A percentile compares a stretch with the other conserved stretches of the same genome.
Evolutionary conservation across 257 asterid species (phyloP).

Genomic region (Rubia yunnanensis): DNA sequence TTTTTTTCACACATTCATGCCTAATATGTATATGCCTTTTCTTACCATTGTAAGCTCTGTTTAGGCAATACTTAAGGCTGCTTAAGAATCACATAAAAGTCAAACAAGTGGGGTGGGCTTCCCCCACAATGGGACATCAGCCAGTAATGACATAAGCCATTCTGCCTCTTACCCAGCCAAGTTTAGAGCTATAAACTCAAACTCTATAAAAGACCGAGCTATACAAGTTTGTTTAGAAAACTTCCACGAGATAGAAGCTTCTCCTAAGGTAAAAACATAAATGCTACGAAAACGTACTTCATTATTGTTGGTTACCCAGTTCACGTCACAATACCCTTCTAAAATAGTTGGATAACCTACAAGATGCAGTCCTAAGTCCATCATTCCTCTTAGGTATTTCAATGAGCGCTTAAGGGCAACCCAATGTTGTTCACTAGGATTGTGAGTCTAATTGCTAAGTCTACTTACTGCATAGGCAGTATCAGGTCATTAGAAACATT

Average conservation of each 20-base stretch:
- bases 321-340: slow-evolving; percentile 2
- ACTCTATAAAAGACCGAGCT: neutral
- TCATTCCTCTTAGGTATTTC: neutral
- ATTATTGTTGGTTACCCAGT: neutral
- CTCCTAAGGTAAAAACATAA: neutral
- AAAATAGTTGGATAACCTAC: neutral
- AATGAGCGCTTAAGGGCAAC: neutral
- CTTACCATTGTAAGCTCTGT: neutral
- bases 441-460: slow-evolving; percentile 1
- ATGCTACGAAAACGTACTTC: neutral
- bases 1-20: neutral
- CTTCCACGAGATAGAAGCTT: neutral
- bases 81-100: neutral
- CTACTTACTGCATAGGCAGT: neutral
- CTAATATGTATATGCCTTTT: neutral
- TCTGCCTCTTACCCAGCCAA: neutral
- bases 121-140: neutral
- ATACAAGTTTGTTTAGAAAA: neutral
- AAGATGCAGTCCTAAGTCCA: neutral
- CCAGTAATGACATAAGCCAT: neutral
- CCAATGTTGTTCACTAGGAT: neutral
- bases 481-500: neutral
- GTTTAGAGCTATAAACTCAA: neutral
- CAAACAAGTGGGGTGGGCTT: neutral
- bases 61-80: neutral